Percentiles rank a stretch among this genome's conserved stretches.
phyloP scores from a whole-genome alignment of 1,139 yeast species.

The Yamadazyma mexicana region DNA sequence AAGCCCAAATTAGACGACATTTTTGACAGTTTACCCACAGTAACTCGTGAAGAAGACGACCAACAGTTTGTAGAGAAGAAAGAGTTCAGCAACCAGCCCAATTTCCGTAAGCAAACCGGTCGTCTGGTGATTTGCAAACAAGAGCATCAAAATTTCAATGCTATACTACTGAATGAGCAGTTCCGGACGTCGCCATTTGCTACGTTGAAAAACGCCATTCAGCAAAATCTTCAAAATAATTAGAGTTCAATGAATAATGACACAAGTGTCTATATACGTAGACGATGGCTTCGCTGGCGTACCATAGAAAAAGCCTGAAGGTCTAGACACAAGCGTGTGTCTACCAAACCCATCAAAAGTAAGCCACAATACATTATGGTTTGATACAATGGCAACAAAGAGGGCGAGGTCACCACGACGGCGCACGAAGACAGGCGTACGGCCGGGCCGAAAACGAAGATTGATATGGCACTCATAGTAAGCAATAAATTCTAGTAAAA shows the following conservation, averaged over 20 bases:
- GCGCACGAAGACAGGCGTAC: too few species aligned
- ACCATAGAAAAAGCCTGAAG: background rate
- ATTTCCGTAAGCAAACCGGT: conserved; percentile 57
- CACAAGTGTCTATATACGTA: too few species aligned
- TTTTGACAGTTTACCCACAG: conserved; percentile 49
- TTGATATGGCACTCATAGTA: too few species aligned
- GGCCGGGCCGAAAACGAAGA: too few species aligned
- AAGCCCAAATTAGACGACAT: conserved; percentile 68
- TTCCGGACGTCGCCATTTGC: conserved; percentile 60
- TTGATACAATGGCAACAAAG: too few species aligned
- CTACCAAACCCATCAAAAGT: too few species aligned
- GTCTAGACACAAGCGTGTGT: too few species aligned
- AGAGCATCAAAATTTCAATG: conserved; percentile 57
- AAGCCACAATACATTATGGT: too few species aligned
- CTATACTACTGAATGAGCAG: conserved; percentile 49
- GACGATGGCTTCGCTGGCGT: too few species aligned
- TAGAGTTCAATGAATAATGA: background rate
- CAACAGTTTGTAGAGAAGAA: conserved; percentile 11
- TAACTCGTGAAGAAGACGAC: conserved; percentile 11
- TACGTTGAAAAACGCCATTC: conserved; percentile 51
- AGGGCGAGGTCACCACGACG: too few species aligned
- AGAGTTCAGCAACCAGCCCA: conserved; percentile 51
- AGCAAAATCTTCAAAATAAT: conserved; percentile 8
- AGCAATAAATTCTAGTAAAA: too few species aligned
- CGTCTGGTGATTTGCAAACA: conserved; percentile 50